phyloP scores from a whole-genome alignment of 2,329 filamentous ascomycete species.

The Phoma sp. region DNA sequence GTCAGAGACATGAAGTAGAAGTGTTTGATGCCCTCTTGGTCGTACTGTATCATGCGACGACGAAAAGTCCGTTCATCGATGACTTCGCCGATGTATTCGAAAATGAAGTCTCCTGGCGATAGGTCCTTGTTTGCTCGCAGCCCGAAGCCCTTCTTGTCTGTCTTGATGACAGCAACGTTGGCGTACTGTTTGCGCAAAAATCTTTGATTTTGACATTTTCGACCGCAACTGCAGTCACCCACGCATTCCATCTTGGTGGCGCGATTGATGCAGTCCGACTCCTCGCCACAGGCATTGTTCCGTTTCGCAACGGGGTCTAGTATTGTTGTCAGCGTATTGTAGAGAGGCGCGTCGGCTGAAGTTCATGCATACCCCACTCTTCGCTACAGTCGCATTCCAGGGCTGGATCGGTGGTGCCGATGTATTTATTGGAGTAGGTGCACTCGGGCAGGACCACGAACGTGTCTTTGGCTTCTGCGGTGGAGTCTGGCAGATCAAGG shows the following conservation, averaged over 20 bases:
- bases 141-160: constrained; percentile 96
- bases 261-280: constrained; percentile 98
- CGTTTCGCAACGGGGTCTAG: constrained; percentile 57
- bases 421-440: constrained; percentile 87
- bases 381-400: constrained; percentile 94
- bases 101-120: constrained; percentile 87
- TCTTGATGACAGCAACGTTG: constrained; percentile 92
- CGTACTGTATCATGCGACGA: constrained; percentile 88
- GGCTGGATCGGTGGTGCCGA: constrained; percentile 90
- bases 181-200: constrained; percentile 92
- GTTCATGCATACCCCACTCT: constrained; percentile 80
- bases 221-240: constrained; percentile 84
- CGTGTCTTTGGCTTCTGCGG: constrained; percentile 72
- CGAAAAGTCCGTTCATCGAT: constrained; percentile 92
- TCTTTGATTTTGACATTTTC: constrained; percentile 89
- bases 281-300: constrained; percentile 91
- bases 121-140: constrained; percentile 81
- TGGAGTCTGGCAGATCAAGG: constrained; percentile 76
- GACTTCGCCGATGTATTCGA: constrained; percentile 97
- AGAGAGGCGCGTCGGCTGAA: neutral
- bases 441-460: constrained; percentile 87
- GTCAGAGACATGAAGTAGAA: constrained; percentile 99
- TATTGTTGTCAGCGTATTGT: constrained; percentile 39
- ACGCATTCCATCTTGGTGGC: constrained; percentile 97
- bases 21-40: constrained; percentile 95